Evolutionary conservation across 345 rosid species (phyloP), one percentile per base, ranked within the genome.

Genomic region (Euphorbia lathyris): DNA sequence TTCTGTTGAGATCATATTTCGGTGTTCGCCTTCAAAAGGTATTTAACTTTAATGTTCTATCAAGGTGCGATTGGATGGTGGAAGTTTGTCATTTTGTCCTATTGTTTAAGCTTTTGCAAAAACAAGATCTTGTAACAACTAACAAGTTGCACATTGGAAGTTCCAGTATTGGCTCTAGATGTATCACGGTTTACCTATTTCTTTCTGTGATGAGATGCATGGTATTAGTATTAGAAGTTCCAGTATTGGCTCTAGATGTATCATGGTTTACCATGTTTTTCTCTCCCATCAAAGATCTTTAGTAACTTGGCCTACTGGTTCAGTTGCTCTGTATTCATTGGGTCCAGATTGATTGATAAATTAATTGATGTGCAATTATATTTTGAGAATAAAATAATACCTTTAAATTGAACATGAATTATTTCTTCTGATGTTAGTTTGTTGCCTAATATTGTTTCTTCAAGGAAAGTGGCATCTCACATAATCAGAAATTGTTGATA

Each of bases 391-490:
- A 27, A 26, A 19, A 6, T 20, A 40, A 17, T 48, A 48, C 52
- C 27, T 23, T 22, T 22, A 0, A 25, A 25, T 23, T 34, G 25
- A 32, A 13, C 14, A 58, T 60, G 45, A 11, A 42, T 16, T 27
- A 57, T 57, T 70, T 4, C 3, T 70, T 47, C 11, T 40, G 34
- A 26, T 17, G 23, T 17, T 26, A 17, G 45, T 40, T 40, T 30
- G 43, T 66, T n/a, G 64, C 53, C 50, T 55, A 38, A 19, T 62
- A 56, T 14, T 26, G 5, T 48, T 2, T 48, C 8, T 36, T 40
- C 8, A 36, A 51, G 51, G 25, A 19, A 52, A 56, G n/a, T 26
- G 65, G 30, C n/a, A 19, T 65, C 76, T 42, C 51, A 45, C 17
- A 32, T 64, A 58, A 20, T 57, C 27, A 7, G 36, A 14, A 34